Conservation (phyloP, 2,329 filamentous ascomycete genomes). For the Bipolaris sorokiniana region DNA sequence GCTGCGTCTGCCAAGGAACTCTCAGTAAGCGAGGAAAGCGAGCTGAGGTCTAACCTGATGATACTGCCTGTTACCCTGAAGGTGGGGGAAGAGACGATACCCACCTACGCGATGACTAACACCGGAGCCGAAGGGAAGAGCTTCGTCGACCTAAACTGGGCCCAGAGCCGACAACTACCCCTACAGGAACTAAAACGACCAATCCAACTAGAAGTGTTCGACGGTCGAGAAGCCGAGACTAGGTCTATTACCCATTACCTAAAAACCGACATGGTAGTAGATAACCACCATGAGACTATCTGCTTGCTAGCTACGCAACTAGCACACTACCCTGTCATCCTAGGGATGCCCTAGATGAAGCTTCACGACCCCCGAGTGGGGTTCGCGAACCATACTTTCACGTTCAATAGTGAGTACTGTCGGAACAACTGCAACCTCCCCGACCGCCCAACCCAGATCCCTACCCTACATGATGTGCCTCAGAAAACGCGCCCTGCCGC, state of each 20-base stretch:
- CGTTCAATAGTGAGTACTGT: neutral
- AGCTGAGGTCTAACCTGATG: neutral
- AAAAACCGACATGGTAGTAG: neutral
- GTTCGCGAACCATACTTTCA: neutral
- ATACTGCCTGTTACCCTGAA: neutral
- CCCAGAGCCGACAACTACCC: neutral
- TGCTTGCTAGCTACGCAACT: neutral
- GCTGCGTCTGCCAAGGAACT: neutral
- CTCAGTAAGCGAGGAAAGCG: neutral
- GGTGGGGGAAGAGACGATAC: neutral
- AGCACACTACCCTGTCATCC: neutral
- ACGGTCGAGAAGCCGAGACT: neutral
- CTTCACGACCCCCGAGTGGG: neutral
- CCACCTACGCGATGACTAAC: neutral
- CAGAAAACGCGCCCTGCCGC: neutral
- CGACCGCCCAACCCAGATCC: neutral
- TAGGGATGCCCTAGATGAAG: neutral
- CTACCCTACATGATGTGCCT: neutral
- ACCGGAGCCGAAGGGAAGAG: neutral
- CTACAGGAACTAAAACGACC: neutral
- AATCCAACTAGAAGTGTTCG: neutral
- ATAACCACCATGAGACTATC: neutral
- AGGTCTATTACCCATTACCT: neutral
- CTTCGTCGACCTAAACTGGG: neutral
- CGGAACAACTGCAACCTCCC: neutral